phyloP scores from a whole-genome alignment of 1,284 basidiomycete genomes.

The Cutaneotrichosporon sp. region DNA sequence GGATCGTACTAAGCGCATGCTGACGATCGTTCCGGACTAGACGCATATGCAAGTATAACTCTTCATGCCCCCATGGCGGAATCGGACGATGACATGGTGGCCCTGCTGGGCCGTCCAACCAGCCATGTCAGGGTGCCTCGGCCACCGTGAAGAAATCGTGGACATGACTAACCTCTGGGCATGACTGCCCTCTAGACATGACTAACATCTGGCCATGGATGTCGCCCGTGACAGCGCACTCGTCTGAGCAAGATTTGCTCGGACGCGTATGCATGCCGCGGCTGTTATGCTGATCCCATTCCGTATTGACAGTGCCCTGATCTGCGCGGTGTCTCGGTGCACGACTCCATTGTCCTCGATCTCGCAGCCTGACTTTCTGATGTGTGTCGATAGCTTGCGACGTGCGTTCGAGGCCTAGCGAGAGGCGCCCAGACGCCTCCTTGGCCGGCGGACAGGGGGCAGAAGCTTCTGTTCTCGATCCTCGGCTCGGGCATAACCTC shows the following conservation, averaged over 20 bases:
- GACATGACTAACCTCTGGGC: not conserved
- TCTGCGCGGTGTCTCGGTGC: not conserved
- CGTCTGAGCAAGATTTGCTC: not conserved
- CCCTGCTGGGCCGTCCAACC: not conserved
- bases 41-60: constrained; percentile 7
- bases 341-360: too few relatives aligned
- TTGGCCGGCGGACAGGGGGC: too few relatives aligned
- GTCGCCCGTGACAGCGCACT: not conserved
- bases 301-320: not conserved
- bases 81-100: not conserved
- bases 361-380: not conserved
- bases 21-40: not conserved
- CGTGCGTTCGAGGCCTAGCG: too few relatives aligned
- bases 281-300: not conserved
- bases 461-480: too few relatives aligned
- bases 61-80: not conserved
- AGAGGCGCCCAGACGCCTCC: too few relatives aligned
- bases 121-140: not conserved
- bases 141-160: not conserved
- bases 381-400: too few relatives aligned
- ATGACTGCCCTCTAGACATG: too few relatives aligned
- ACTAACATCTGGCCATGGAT: not conserved
- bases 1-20: not conserved
- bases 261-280: not conserved
- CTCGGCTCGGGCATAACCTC: too few relatives aligned